Evolutionary conservation across 139 green algal genomes (phyloP).

Genomic region (Chlamydomonas sphaeroides): DNA sequence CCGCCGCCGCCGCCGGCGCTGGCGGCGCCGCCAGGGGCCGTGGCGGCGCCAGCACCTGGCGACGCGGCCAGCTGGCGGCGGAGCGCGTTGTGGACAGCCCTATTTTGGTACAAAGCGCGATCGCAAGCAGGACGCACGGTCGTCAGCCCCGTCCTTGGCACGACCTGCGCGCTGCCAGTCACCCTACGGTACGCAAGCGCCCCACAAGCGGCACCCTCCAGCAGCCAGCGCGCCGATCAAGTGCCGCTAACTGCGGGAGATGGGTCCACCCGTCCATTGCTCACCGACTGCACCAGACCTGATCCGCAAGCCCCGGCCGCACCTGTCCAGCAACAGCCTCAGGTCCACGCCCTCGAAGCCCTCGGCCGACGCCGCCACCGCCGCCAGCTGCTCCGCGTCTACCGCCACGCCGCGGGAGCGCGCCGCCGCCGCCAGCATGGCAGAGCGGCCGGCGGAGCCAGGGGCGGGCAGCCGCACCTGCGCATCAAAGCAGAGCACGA

Average conservation of each 20-base stretch:
- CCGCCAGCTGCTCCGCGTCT: constrained; percentile 23
- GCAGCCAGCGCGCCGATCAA: too few relatives aligned
- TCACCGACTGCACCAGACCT: too few relatives aligned
- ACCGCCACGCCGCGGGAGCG: constrained; percentile 31
- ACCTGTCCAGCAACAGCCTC: constrained; percentile 73
- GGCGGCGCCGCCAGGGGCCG: background rate
- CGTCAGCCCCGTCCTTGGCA: too few relatives aligned
- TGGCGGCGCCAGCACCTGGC: background rate
- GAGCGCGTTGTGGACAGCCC: constrained; percentile 5
- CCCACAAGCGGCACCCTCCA: too few relatives aligned
- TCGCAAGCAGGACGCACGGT: too few relatives aligned
- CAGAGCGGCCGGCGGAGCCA: constrained; percentile 52
- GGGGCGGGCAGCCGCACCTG: constrained; percentile 60
- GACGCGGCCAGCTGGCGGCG: constrained; percentile 2
- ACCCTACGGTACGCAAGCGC: background rate
- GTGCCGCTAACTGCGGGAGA: too few relatives aligned
- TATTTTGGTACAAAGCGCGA: background rate
- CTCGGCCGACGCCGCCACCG: constrained; percentile 60
- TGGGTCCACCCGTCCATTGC: too few relatives aligned
- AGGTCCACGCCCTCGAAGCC: constrained; percentile 85
- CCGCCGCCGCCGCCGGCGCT: too few relatives aligned
- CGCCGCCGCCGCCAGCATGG: constrained; percentile 61
- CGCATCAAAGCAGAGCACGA: too few relatives aligned
- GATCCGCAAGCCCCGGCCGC: too few relatives aligned
- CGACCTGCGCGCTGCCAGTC: too few relatives aligned